Evolutionary conservation across 805 yeast genomes (phyloP), one percentile per base, ranked within the genome.

Genomic region (Nakazawaea populi): DNA sequence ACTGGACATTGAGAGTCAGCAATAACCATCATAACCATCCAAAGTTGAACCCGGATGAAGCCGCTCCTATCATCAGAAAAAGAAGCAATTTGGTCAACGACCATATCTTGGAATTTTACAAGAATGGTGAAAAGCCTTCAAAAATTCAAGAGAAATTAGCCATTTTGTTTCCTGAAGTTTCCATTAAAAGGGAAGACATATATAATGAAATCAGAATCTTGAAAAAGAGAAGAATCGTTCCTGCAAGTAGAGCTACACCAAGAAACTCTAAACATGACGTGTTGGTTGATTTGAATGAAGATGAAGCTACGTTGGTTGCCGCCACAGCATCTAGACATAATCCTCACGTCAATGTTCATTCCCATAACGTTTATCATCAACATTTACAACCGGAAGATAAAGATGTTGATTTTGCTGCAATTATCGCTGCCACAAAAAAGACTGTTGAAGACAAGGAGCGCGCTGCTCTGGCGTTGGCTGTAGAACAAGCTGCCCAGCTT

Each of bases 21-120:
- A 75, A 80, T 56, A 77, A 77, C 61, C 80, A 76, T 58, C 83
- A 79, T 63, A 79, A 79, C 59, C 83, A 79, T 60, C 80, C 82
- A 27, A 79, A 76, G 58, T 68, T 78, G 54, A 81, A 77, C 56
- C 83, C 83, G 6, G 66, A 77, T 51, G 68, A 74, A 14, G 76
- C 74, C 60, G 80, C 77, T 60, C 83, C 83, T 14, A 77, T 78
- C 80, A 67, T 78, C 54, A 68, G 83, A 54, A 78, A 78, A 61
- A 62, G 83, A 44, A 71, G 77, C 6, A 76, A 73, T 55, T 79
- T 77, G 60, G 73, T 78, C 55, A 78, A 78, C 59, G 63, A 71
- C 53, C 67, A 78, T 46, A 78, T 78, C 52, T 68, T 75, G 56
- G 80, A 76, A 55, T 65, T 78, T 52, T 78, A 78, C 61, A 73